Evolutionary conservation across 306 rosid species (phyloP), one percentile per base, ranked within the genome.

Genomic region (Hippophae rhamnoides): DNA sequence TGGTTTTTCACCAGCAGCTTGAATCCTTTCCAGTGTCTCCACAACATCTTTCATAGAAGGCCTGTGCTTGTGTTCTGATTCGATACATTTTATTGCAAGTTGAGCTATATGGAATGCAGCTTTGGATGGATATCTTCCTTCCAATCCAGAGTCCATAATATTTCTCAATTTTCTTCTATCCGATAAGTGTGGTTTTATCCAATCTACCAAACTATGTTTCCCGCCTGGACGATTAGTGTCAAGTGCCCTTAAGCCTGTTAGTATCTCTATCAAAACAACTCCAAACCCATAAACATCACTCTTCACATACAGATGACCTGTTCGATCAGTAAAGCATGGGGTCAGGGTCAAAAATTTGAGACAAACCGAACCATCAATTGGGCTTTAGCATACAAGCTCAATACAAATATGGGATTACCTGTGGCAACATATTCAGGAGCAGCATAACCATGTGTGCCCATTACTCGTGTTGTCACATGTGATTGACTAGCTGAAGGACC

Each of bases 401-500:
- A 7, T 56, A 47, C 12, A 42, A 41, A 2, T 26, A 8, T 18
- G 44, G 72, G 52, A 51, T 31, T 66, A 87, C 99, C 97, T 68
- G 97, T 93, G 57, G 84, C 84, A 55, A 93, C 78, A 53, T 93
- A 93, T 61, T 93, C 99, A 5, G 97, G 99, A 68, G 99, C 99
- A 6, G 99, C 95, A 74, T 93, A 93, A 49, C 99, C 99, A 64
- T 74, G 73, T 13, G 99, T 93, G 58, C 99, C 99, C 99, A 93
- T 88, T 40, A 93, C 94, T 50, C 95, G 75, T 60, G 99, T 93
- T 26, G 99, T 82, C 64, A 93, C 80, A 49, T 93, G 99, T 23
- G 99, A 93, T 64, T 73, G 86, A 79, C 99, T 93, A 12, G 89
- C 99, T 7, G 99, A 86, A 74, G 99, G 99, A 70, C 89, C 99